phyloP scores from a whole-genome alignment of 2,329 filamentous ascomycete genomes.

The Phyllosticta paracitricarpa region DNA sequence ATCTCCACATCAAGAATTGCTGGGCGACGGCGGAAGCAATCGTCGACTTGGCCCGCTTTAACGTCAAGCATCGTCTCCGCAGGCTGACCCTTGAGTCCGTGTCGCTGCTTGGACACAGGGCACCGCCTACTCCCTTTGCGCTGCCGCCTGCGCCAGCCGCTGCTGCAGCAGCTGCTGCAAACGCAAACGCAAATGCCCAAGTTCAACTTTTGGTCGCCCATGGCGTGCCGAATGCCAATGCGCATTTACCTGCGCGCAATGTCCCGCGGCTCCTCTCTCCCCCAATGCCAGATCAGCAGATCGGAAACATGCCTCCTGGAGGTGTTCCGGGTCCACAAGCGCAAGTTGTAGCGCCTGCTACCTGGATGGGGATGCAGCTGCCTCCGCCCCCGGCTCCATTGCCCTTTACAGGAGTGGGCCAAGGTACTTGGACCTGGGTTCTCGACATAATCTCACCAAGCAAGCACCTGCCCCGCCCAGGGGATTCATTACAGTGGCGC shows the following conservation, averaged over 20 bases:
- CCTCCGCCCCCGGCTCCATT: too few species aligned
- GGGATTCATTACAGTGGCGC: constrained; percentile 27
- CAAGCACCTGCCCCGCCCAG: constrained; percentile 17
- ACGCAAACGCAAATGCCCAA: not conserved
- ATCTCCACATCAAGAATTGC: constrained; percentile 57
- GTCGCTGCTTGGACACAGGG: constrained; percentile 21
- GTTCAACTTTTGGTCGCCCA: constrained; percentile 14
- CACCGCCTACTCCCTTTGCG: not conserved
- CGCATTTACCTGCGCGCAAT: too few species aligned
- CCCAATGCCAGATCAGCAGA: too few species aligned
- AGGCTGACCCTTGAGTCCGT: constrained; percentile 53
- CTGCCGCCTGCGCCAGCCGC: not conserved
- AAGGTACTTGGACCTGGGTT: constrained; percentile 40
- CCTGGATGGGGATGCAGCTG: too few species aligned
- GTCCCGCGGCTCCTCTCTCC: too few species aligned
- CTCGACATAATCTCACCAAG: constrained; percentile 43
- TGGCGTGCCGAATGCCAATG: constrained; percentile 16
- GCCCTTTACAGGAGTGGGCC: not conserved
- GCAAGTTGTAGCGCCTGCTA: too few species aligned
- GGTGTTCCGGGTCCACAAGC: too few species aligned
- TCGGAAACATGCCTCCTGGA: too few species aligned
- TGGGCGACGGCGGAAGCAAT: constrained; percentile 55
- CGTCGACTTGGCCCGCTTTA: constrained; percentile 39
- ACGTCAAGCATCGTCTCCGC: constrained; percentile 37
- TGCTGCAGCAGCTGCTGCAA: not conserved